These are phyloP conservation scores for Fusarium staphyleae DNA, from an alignment of 2,329 filamentous ascomycete genomes.

Conservation along the genomic window DNA sequence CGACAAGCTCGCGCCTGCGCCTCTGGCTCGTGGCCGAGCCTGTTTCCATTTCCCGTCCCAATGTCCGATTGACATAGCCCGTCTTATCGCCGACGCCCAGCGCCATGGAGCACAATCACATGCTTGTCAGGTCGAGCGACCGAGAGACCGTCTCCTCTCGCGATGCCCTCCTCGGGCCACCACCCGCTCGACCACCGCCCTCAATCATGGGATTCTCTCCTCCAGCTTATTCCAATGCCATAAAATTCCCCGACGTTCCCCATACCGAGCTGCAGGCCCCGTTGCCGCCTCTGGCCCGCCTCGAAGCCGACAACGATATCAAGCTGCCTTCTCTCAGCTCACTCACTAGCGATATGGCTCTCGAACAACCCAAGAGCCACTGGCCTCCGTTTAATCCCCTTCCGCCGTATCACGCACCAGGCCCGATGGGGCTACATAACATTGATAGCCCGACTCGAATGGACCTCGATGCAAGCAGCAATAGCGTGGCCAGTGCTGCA, in stretches of 20 bases:
- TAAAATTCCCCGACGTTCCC: conserved; percentile 43
- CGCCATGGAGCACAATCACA: conserved; percentile 56
- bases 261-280: conserved; percentile 37
- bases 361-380: conserved; percentile 33
- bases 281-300: conserved; percentile 31
- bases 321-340: conserved; percentile 49
- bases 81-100: conserved; percentile 39
- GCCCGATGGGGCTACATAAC: conserved; percentile 41
- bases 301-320: conserved; percentile 40
- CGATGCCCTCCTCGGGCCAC: conserved; percentile 40
- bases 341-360: conserved; percentile 43
- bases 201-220: conserved; percentile 37
- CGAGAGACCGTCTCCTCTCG: conserved; percentile 35
- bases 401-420: conserved; percentile 51
- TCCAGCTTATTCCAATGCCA: conserved; percentile 39
- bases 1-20: background rate
- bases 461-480: conserved; percentile 56
- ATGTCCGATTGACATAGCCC: conserved; percentile 41
- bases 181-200: conserved; percentile 37
- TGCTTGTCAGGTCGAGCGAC: conserved; percentile 46
- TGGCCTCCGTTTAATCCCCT: conserved; percentile 61
- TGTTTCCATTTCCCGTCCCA: conserved; percentile 22
- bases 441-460: conserved; percentile 56
- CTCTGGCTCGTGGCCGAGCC: conserved; percentile 27
- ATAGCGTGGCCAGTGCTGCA: conserved; percentile 50